Evolutionary conservation across 2,329 filamentous ascomycete genomes (phyloP).

Genomic region (Alternaria incomplexa): DNA sequence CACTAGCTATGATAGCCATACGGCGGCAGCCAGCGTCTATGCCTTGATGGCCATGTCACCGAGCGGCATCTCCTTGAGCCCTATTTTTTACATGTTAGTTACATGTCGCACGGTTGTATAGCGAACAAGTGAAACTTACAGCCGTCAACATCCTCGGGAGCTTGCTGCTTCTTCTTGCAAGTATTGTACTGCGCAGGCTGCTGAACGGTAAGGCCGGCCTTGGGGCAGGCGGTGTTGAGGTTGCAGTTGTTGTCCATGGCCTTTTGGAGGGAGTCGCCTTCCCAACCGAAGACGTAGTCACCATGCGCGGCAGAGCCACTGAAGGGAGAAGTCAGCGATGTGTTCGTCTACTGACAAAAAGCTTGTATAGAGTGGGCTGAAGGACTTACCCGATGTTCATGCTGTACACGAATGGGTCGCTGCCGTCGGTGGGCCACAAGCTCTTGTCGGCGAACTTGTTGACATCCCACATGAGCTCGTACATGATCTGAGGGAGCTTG

Average conservation of each 20-base stretch:
- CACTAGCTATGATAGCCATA: neutral
- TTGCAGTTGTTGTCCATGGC: constrained; percentile 52
- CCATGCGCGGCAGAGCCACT: constrained; percentile 42
- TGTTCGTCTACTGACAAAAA: neutral
- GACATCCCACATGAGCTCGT: constrained; percentile 47
- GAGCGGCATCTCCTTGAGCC: constrained; percentile 37
- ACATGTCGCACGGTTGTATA: neutral
- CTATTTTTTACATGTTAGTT: constrained; percentile 23
- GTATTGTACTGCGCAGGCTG: constrained; percentile 34
- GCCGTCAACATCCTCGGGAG: constrained; percentile 39
- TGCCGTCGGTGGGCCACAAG: constrained; percentile 42
- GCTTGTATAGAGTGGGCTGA: neutral
- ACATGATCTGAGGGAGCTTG: constrained; percentile 46
- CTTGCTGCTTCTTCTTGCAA: constrained; percentile 44
- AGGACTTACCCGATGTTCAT: constrained; percentile 42
- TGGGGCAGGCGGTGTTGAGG: constrained; percentile 41
- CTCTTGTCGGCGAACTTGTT: constrained; percentile 38
- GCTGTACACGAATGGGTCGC: constrained; percentile 41
- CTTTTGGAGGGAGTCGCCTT: constrained; percentile 52
- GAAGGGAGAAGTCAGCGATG: neutral
- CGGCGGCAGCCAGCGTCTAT: constrained; percentile 7
- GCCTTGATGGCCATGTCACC: constrained; percentile 35
- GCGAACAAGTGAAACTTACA: constrained; percentile 28
- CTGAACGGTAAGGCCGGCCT: constrained; percentile 39
- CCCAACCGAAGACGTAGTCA: constrained; percentile 54